Base-by-base conservation (phyloP, 768 basidiomycete species). In the Cantharellus cinnabarinus region DNA sequence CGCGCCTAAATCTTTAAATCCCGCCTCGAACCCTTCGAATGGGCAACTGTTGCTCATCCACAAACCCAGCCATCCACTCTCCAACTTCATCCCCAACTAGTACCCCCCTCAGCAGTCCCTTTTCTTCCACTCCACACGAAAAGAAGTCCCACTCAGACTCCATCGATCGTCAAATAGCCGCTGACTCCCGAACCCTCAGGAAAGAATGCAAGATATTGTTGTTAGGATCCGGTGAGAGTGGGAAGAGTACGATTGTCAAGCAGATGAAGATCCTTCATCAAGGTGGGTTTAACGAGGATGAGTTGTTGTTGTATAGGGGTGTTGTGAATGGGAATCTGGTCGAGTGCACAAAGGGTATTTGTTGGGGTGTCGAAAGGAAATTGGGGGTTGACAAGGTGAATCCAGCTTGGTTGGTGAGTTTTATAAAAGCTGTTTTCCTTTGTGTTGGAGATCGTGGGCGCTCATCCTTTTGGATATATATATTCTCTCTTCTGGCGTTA, bases 261-360 rank as follows among this genome's bases (percentile, higher is more conserved):
- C 93, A 98, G 70, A 95, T 98, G 91, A 95, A 94, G 76, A 93
- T 97, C 60, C 91, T 97, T 56, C 87, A 98, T 69, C 87, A 93
- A 68, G 81, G 82, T 62, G 93, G 93, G 7, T 98, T 90, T 71
- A 79, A 82, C 2, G 70, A 71, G 4, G 77, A 83, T 0, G 90
- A 95, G 68, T 79, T 89, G 37, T 74, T 82, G 61, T 75, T 79
- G 2, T 94, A 80, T 72, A 75, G 84, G n/a, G 77, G 81, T 0
- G 82, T 83, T 39, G 81, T 98, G 54, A 89, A 84, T 71, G 80
- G 81, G 65, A 86, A 94, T 68, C 81, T 93, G 3, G 74, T 94
- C 62, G 93, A 97, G 63, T 85, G 83, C 3, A 90, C 87, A 0
- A 73, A 82, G 42, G 89, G n/a, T n/a, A n/a, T n/a, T n/a, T n/a